phyloP scores from a whole-genome alignment of 2,329 filamentous ascomycete genomes.

The Diplocarpon mali region DNA sequence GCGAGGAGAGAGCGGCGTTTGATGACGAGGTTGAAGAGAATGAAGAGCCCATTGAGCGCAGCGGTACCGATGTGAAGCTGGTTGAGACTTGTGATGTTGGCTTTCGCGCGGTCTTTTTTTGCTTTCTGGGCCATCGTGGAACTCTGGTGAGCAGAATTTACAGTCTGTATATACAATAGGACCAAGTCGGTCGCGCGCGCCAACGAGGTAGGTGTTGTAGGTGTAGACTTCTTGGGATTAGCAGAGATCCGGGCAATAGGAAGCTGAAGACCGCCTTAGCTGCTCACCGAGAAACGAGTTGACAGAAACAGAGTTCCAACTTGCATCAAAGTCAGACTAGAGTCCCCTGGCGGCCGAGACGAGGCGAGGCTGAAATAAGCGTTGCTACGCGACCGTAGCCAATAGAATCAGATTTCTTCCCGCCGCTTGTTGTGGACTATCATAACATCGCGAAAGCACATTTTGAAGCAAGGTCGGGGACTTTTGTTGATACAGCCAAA shows the following conservation, averaged over 20 bases:
- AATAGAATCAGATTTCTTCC: conserved; percentile 8
- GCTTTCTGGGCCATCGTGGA: conserved; percentile 27
- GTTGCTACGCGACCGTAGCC: conserved; percentile 14
- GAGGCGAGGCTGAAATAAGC: not conserved
- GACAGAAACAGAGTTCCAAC: too few relatives aligned
- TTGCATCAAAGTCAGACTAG: too few relatives aligned
- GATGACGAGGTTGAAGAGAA: conserved; percentile 55
- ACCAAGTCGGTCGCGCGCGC: not conserved
- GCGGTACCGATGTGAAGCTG: conserved; percentile 72
- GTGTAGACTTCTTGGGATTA: not conserved
- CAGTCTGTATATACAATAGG: too few relatives aligned
- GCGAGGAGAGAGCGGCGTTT: conserved; percentile 51
- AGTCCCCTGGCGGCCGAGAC: too few relatives aligned
- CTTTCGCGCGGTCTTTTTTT: conserved; percentile 51
- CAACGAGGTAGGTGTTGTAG: not conserved
- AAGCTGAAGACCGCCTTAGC: too few relatives aligned
- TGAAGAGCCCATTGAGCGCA: conserved; percentile 61
- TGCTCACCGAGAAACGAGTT: too few relatives aligned
- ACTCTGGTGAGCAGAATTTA: not conserved
- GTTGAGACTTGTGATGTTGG: conserved; percentile 67
- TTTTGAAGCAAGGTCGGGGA: conserved; percentile 11
- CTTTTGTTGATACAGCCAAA: conserved; percentile 16
- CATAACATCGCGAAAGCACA: conserved; percentile 22
- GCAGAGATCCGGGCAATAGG: too few relatives aligned
- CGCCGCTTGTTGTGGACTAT: conserved; percentile 8